Evolutionary conservation across 2,329 filamentous ascomycete genomes (phyloP).

Genomic region (Escovopsis sp.): DNA sequence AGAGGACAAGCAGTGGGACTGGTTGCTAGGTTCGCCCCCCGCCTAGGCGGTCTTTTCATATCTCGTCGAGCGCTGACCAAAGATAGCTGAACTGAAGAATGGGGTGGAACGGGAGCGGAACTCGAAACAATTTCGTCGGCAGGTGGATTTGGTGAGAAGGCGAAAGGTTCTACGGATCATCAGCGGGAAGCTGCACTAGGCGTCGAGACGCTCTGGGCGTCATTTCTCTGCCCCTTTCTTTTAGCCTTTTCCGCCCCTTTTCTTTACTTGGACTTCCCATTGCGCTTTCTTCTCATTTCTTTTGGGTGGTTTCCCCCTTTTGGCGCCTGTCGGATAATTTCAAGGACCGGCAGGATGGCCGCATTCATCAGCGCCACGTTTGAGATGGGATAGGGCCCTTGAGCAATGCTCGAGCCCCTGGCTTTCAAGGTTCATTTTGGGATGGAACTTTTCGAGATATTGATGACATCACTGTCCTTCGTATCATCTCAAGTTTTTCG

Average conservation of each 20-base stretch:
- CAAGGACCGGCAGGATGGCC: not conserved
- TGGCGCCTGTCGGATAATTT: not conserved
- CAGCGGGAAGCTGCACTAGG: slow-evolving; percentile 14
- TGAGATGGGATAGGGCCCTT: not conserved
- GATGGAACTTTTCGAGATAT: not conserved
- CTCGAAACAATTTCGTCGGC: slow-evolving; percentile 28
- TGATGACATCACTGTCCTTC: not conserved
- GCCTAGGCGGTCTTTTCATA: too few relatives aligned
- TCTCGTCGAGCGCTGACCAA: slow-evolving; percentile 5
- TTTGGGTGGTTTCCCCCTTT: not conserved
- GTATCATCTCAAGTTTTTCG: too few relatives aligned
- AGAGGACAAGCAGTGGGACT: slow-evolving; percentile 46
- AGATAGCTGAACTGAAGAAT: slow-evolving; percentile 33
- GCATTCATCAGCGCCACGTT: not conserved
- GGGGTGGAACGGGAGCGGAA: slow-evolving; percentile 34
- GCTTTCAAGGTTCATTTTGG: too few relatives aligned
- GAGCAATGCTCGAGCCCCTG: not conserved
- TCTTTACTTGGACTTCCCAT: too few relatives aligned
- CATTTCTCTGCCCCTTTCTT: not conserved
- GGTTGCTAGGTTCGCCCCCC: slow-evolving; percentile 35
- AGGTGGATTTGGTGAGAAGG: slow-evolving; percentile 19
- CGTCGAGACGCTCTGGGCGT: not conserved
- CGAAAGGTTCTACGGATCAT: slow-evolving; percentile 27
- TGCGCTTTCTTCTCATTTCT: not conserved
- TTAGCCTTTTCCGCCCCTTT: too few relatives aligned